Conservation (phyloP, 2,329 filamentous ascomycete species). For the Rutstroemia sydowiana region DNA sequence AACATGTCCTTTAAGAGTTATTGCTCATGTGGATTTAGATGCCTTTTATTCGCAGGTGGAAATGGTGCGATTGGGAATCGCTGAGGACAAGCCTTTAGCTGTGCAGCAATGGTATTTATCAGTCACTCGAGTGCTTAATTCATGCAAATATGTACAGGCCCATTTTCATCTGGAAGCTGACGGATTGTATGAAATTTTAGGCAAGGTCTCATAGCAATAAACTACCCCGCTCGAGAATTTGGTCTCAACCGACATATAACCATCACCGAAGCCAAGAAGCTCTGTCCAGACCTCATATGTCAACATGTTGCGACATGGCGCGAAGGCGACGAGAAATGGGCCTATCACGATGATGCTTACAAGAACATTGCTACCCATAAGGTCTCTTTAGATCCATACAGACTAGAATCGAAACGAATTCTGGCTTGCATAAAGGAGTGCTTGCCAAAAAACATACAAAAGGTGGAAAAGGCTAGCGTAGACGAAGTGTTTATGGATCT, state of each 20-base stretch:
- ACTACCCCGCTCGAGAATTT: conserved; percentile 80
- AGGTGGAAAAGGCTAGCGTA: conserved; percentile 86
- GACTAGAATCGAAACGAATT: conserved; percentile 77
- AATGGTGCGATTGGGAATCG: conserved; percentile 72
- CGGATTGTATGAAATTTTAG: conserved; percentile 40
- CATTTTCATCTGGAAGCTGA: too few species aligned
- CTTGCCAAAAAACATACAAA: conserved; percentile 58
- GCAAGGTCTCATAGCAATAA: conserved; percentile 91
- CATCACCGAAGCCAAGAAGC: conserved; percentile 72
- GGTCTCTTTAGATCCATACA: conserved; percentile 88
- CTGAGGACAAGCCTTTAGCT: conserved; percentile 73
- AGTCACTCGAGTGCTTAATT: background rate
- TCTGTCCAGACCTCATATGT: conserved; percentile 74
- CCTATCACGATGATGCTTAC: conserved; percentile 75
- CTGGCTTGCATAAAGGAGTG: conserved; percentile 68
- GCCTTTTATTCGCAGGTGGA: conserved; percentile 98
- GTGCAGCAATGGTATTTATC: conserved; percentile 75
- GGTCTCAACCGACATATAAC: conserved; percentile 76
- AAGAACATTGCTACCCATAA: conserved; percentile 81
- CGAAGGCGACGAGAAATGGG: conserved; percentile 87
- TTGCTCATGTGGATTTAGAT: conserved; percentile 91
- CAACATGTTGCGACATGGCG: conserved; percentile 96
- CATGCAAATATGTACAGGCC: too few species aligned
- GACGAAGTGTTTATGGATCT: conserved; percentile 95
- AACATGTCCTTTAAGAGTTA: conserved; percentile 72